Base-by-base conservation (phyloP, 108 stramenopile species). In the Cyclotella distinguenda region DNA sequence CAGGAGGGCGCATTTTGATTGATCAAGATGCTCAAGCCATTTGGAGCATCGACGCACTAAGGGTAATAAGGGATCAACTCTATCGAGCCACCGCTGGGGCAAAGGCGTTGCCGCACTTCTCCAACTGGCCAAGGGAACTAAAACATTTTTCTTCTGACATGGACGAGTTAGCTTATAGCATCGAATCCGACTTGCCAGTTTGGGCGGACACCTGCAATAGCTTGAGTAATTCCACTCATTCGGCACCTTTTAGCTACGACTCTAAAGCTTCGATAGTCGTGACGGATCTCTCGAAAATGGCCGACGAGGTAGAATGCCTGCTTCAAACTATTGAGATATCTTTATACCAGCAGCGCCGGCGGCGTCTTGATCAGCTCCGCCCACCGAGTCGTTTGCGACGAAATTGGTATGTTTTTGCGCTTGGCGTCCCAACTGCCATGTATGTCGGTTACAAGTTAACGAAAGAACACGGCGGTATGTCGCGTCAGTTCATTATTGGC, bases 21-120 rank as follows among this genome's bases (percentile, higher is more conserved):
- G 88, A 89, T 61, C 68, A 88, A 62, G 73, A 86, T 46, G 85
- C 86, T 5, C 42, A 90, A 48, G 84, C 84, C n/a, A 70, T 75
- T 12, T 94, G 93, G 93, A 84, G 86, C 26, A 80, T 94, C 19
- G 88, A 91, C 82, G 93, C 88, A 13, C 83, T 94, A 47, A 40
- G 65, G 15, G 60, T 94, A 38, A 62, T 91, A 39, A 81, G 93
- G 22, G 72, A 74, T 38, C 88, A 91, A 61, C 64, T 94, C 11
- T 84, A 73, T 58, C 69, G 89, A 33, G 87, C 88, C 2, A 62
- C 77, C 13, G 82, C 75, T 53, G 87, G 87, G 26, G 23, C 40
- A 36, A 42, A 67, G 8, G 47, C 57, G 3, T 65, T 94, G 25
- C 93, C 93, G 6, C 89, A 66, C 56, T 51, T 58, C 1, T 60